Evolutionary conservation across 2,329 filamentous ascomycete genomes (phyloP), one percentile per base, ranked within the genome.

Genomic region (Massarina eburnea): DNA sequence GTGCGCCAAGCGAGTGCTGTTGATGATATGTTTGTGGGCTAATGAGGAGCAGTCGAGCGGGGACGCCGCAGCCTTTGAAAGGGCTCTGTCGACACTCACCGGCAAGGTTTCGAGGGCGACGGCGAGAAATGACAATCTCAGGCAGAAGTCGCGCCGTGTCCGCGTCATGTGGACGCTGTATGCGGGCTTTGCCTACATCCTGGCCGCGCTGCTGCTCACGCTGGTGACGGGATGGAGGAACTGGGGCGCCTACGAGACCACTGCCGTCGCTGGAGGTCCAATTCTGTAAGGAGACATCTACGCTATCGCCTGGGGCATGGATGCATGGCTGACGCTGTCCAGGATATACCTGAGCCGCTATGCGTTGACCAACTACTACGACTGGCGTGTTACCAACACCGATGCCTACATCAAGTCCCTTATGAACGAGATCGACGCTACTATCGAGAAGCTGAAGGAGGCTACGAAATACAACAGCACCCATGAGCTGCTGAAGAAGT

Each of bases 381-480:
- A 86, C 58, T 95, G 88, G 67, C 88, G 90, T 50, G 86, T 94
- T 59, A 81, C 86, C 18, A 82, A 78, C 14, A 79, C 88, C 9
- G 82, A 86, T 55, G 71, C 77, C 30, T 80, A 86, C 32, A 78
- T 97, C 22, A 86, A 92, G 58, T 81, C 81, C 17, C 80, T 91
- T 27, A 84, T 91, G 61, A 82, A 83, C 43, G 88, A 96, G 70
- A 84, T 92, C 43, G 83, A 88, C 48, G 84, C 84, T 59, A 96
- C 91, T 2, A 97, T 99, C 55, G 87, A 95, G 67, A 91, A 91
- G 72, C 82, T 99, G 52, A 99, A 99, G 73, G 85, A 87, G 47
- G 91, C 91, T 20, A 99, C 94, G 26, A 96, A 89, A 70, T 99
- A 96, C 74, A 89, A 97, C 71, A 94, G 91, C 24, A 99, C 94